phyloP scores from a whole-genome alignment of 2,329 filamentous ascomycete genomes.

The Xylariaceae sp. region DNA sequence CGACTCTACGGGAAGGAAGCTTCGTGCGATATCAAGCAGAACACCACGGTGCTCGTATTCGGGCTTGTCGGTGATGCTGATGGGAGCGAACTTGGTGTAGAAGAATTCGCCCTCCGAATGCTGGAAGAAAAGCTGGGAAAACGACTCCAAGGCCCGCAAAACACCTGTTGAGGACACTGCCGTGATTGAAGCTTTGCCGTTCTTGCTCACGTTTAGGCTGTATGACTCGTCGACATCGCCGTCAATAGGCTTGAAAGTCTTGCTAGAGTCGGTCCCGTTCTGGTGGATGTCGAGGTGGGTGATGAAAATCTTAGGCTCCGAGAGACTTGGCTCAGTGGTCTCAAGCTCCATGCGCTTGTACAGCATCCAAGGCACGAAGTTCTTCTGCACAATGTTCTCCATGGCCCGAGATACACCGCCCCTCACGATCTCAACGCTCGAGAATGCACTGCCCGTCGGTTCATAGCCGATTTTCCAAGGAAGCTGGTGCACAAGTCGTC shows the following conservation, averaged over 20 bases:
- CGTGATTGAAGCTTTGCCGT: constrained; percentile 58
- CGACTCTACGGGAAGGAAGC: constrained; percentile 63
- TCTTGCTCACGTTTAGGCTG: constrained; percentile 54
- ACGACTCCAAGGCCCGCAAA: constrained; percentile 68
- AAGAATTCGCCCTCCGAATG: constrained; percentile 54
- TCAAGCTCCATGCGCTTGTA: constrained; percentile 54
- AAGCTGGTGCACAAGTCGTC: constrained; percentile 39
- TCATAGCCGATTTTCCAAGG: constrained; percentile 44
- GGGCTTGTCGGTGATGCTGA: constrained; percentile 68
- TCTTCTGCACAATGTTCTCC: constrained; percentile 60
- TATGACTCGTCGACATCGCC: constrained; percentile 74
- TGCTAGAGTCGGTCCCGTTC: constrained; percentile 48
- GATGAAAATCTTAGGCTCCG: constrained; percentile 47
- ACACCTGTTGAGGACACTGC: constrained; percentile 66
- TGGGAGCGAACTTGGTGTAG: constrained; percentile 69
- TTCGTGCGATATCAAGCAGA: constrained; percentile 72
- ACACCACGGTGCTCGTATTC: constrained; percentile 73
- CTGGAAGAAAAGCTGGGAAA: constrained; percentile 74
- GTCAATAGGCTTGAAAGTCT: constrained; percentile 56
- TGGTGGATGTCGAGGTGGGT: constrained; percentile 60
- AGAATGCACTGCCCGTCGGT: constrained; percentile 39
- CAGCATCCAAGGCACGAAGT: constrained; percentile 76
- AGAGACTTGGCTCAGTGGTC: constrained; percentile 58
- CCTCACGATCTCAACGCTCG: constrained; percentile 52
- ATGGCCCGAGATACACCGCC: constrained; percentile 57